phyloP scores from a whole-genome alignment of 805 yeast species.

The Metschnikowia kunwiensis region DNA sequence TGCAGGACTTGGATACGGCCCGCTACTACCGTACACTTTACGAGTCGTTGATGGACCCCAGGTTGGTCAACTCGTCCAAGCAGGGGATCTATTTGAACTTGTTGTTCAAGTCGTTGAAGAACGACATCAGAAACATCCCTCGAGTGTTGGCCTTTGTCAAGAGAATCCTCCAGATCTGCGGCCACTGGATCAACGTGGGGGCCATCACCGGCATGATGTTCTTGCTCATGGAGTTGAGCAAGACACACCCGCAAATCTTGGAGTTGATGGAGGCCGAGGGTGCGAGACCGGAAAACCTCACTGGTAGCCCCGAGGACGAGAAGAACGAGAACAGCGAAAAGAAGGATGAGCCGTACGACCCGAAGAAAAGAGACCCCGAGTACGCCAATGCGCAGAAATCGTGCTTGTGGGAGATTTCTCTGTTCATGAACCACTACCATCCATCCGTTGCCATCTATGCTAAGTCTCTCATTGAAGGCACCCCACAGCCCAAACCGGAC shows the following conservation, averaged over 20 bases:
- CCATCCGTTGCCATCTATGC: conserved; percentile 89
- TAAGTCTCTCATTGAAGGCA: conserved; percentile 52
- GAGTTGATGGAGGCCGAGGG: conserved; percentile 55
- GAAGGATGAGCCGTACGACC: conserved; percentile 53
- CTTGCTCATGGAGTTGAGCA: conserved; percentile 66
- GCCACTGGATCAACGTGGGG: conserved; percentile 85
- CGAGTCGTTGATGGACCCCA: conserved; percentile 81
- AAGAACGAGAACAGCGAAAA: not conserved
- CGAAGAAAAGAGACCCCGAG: conserved; percentile 88
- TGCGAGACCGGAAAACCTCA: conserved; percentile 45
- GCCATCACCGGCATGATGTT: conserved; percentile 80
- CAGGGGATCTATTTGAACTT: conserved; percentile 89
- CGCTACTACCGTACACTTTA: conserved; percentile 86
- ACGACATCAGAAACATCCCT: conserved; percentile 51
- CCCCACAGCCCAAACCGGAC: conserved; percentile 71
- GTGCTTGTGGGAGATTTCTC: conserved; percentile 82
- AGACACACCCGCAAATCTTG: conserved; percentile 60
- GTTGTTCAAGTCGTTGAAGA: conserved; percentile 76
- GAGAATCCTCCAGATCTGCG: conserved; percentile 80
- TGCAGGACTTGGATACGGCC: conserved; percentile 55
- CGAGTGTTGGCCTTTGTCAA: conserved; percentile 88
- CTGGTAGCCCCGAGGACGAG: conserved; percentile 12
- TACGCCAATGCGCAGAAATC: conserved; percentile 81
- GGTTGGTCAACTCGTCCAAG: conserved; percentile 83
- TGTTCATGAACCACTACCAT: conserved; percentile 78